phyloP scores from a whole-genome alignment of 2,329 filamentous ascomycete genomes.

The Cladophialophora immunda region DNA sequence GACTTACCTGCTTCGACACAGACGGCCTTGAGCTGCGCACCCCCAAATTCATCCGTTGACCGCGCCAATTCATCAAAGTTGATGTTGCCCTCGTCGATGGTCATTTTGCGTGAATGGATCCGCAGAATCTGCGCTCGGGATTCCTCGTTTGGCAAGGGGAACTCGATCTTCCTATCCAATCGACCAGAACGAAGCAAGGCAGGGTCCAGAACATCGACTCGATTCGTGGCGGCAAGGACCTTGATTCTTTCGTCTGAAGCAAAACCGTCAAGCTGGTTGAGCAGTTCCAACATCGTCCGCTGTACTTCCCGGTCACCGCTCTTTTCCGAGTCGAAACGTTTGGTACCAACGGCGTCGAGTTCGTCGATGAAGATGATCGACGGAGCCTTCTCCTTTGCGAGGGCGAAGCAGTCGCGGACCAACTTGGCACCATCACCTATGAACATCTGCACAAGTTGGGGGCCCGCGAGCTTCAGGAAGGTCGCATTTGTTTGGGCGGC shows the following conservation, averaged over 20 bases:
- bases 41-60: slow-evolving; percentile 98
- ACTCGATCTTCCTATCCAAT: slow-evolving; percentile 97
- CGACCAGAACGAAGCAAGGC: slow-evolving; percentile 90
- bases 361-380: slow-evolving; percentile 99
- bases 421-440: slow-evolving; percentile 98
- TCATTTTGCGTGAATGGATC: slow-evolving; percentile 99
- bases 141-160: slow-evolving; percentile 97
- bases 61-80: slow-evolving; percentile 97
- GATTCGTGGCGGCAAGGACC: slow-evolving; percentile 92
- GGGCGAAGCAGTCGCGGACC: slow-evolving; percentile 94
- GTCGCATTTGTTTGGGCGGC: slow-evolving; percentile 98
- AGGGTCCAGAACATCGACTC: slow-evolving; percentile 91
- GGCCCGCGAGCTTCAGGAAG: slow-evolving; percentile 96
- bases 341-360: slow-evolving; percentile 96
- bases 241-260: slow-evolving; percentile 97
- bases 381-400: slow-evolving; percentile 98
- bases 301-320: slow-evolving; percentile 97
- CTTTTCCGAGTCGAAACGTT: slow-evolving; percentile 98
- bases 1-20: slow-evolving; percentile 81
- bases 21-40: slow-evolving; percentile 96
- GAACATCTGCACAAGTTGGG: slow-evolving; percentile 99
- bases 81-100: slow-evolving; percentile 80
- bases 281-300: slow-evolving; percentile 96
- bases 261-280: slow-evolving; percentile 98
- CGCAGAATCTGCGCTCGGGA: slow-evolving; percentile 95